Conservation (phyloP, 2,329 filamentous ascomycete species). For the Calonectria pauciramosa region DNA sequence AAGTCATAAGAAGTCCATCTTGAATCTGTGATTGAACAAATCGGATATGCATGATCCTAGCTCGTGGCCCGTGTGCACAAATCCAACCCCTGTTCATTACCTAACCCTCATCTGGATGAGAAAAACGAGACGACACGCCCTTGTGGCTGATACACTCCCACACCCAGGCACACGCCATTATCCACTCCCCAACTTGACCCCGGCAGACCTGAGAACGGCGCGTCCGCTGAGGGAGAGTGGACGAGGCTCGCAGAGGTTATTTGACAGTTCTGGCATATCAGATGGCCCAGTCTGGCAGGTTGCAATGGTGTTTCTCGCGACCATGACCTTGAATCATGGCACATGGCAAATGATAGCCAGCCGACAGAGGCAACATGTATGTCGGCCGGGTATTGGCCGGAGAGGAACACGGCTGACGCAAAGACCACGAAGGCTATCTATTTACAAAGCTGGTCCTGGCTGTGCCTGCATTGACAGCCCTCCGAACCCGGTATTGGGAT, state of each 20-base stretch:
- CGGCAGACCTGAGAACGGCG: constrained; percentile 32
- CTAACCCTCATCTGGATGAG: constrained; percentile 24
- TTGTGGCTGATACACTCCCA: constrained; percentile 27
- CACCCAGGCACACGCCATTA: constrained; percentile 9
- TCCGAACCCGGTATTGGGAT: constrained; percentile 15
- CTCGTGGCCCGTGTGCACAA: constrained; percentile 33
- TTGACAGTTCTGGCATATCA: constrained; percentile 26
- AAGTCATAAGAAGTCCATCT: constrained; percentile 36
- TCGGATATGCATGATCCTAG: constrained; percentile 46
- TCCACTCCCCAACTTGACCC: constrained; percentile 30
- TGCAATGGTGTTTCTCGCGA: constrained; percentile 14
- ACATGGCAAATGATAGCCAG: constrained; percentile 13
- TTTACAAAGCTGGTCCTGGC: constrained; percentile 28
- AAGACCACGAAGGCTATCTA: constrained; percentile 25
- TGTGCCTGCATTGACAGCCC: constrained; percentile 24
- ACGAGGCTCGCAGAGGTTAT: constrained; percentile 23
- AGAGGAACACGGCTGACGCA: constrained; percentile 17
- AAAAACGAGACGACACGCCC: constrained; percentile 29
- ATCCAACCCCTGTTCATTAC: constrained; percentile 33
- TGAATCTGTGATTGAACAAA: constrained; percentile 45
- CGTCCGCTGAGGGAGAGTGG: constrained; percentile 26
- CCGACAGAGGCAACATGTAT: constrained; percentile 10
- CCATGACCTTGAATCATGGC: constrained; percentile 17
- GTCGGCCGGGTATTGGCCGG: constrained; percentile 38
- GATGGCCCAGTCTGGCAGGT: constrained; percentile 23